These are phyloP conservation scores for Plasmodium cynomolgi DNA, from an alignment of 169 alveolate species.

Conservation along the genomic window DNA sequence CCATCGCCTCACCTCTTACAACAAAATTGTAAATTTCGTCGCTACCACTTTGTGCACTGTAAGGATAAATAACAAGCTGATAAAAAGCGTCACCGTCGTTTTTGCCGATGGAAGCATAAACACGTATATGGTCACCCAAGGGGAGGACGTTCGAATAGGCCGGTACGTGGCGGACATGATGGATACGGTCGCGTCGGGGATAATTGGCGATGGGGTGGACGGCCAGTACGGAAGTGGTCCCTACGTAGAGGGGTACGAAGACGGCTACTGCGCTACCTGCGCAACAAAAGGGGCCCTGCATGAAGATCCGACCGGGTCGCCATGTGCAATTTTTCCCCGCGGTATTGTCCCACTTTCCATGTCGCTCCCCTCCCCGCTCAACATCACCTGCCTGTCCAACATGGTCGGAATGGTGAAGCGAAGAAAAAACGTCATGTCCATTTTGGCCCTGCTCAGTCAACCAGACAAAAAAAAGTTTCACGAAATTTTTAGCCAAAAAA, in stretches of 20 bases:
- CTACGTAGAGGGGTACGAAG: too few species aligned
- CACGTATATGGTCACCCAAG: background rate
- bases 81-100: background rate
- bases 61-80: background rate
- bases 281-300: too few species aligned
- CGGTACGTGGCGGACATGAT: background rate
- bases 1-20: background rate
- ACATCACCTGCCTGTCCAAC: background rate
- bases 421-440: background rate
- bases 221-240: background rate
- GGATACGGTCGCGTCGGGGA: background rate
- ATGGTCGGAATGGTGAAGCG: background rate
- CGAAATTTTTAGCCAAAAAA: background rate
- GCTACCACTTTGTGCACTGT: background rate
- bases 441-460: background rate
- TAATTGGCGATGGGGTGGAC: too few species aligned
- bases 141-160: background rate
- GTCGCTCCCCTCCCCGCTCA: background rate
- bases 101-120: background rate
- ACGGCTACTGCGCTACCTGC: too few species aligned
- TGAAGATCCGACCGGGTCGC: too few species aligned
- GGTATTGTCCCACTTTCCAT: too few species aligned
- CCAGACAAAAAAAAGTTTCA: constrained; percentile 4
- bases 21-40: background rate
- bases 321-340: too few species aligned